phyloP scores from a whole-genome alignment of 305 asterid genomes.

The Fraxinus albicans region DNA sequence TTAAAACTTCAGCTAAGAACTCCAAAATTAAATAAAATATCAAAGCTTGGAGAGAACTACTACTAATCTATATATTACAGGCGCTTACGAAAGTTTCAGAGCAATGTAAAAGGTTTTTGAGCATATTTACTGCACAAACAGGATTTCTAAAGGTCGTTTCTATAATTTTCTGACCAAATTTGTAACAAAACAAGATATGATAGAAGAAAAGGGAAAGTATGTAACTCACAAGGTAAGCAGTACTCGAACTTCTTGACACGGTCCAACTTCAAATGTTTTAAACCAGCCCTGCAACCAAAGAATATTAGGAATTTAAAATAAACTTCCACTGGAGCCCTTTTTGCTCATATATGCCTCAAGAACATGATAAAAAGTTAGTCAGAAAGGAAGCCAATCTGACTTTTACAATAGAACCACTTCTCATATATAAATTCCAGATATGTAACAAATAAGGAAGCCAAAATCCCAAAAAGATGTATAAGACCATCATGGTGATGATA shows the following conservation, averaged over 20 bases:
- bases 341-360: neutral
- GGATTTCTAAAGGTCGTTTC: neutral
- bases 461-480: neutral
- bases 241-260: constrained; percentile 84
- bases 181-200: neutral
- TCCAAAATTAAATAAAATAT: neutral
- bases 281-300: constrained; percentile 70
- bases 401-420: neutral
- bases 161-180: neutral
- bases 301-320: constrained; percentile 18
- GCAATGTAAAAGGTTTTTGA: neutral
- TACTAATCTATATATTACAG: neutral
- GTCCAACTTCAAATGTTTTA: constrained; percentile 72
- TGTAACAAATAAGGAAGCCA: neutral
- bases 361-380: neutral
- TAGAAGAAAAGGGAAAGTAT: constrained; percentile 6
- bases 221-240: constrained; percentile 85
- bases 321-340: neutral
- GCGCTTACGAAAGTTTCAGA: neutral
- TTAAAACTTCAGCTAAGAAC: neutral
- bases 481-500: neutral
- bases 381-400: neutral
- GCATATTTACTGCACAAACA: neutral
- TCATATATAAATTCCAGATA: neutral
- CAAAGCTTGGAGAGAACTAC: neutral